Base-by-base conservation (phyloP, 2,329 filamentous ascomycete species). In the Drechmeria coniospora region DNA sequence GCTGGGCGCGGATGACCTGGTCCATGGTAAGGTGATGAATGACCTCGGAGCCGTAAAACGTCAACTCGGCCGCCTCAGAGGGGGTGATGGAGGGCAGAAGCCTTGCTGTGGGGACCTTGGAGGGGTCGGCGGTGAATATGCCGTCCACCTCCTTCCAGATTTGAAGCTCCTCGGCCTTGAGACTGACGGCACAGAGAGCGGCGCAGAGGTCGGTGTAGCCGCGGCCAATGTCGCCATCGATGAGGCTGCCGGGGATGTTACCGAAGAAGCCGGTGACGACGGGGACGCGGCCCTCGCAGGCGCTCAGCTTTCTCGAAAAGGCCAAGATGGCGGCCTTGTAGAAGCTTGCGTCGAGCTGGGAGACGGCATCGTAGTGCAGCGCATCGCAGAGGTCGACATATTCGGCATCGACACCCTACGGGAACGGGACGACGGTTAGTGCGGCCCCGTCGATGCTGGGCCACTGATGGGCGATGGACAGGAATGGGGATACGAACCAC, bases 21-120 rank as follows among this genome's bases (percentile, higher is more conserved):
- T 95, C 87, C 86, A 98, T 95, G 43, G 90, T 98, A 49, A 94
- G 79, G 39, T 93, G 90, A 51, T 98, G 90, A 42, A 98, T 98
- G 47, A 98, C 90, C 53, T 98, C 90, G 35, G 86, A 86, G 36
- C 81, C 81, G 50, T 87, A 90, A 46, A 87, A 90, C 2, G 90
- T 95, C 58, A 98, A 63, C 54, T 98, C 90, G 9, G 90, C 87
- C 2, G 90, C 90, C 55, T 98, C 90, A 8, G 83, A 79, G 1
- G 90, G 90, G 4, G 87, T 94, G 49, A 98, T 93, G 29, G 77
- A 76, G 8, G 76, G 59, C 24, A 98, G 67, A n/a, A 98, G 64
- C 25, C 79, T 68, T n/a, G 90, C 92, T 1, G 87, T 95, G 3
- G 87, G 86, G 17, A 93, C 83, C 56, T 92, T 92, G 43, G 79